These are phyloP conservation scores for Acanthamoeba castellanii DNA, from an alignment of 208 protist species.

Conservation along the genomic window DNA sequence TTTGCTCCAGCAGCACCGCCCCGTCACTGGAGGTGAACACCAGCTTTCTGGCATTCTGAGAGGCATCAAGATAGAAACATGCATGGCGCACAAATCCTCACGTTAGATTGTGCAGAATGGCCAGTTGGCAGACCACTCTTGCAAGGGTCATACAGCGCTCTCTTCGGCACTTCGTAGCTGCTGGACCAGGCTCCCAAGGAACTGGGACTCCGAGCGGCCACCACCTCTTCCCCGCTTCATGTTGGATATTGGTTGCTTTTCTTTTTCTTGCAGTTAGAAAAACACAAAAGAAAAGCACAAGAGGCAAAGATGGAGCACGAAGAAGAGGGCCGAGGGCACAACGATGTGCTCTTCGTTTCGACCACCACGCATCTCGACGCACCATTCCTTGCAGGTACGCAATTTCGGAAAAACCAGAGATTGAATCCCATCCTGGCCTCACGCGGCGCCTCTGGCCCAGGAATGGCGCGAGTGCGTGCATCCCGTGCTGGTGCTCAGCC, in stretches of 20 bases:
- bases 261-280: not conserved
- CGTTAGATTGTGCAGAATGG: not conserved
- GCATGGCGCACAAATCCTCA: no score
- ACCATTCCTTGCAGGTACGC: not conserved
- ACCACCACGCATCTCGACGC: not conserved
- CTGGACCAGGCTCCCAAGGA: not conserved
- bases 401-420: not conserved
- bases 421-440: not conserved
- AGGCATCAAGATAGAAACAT: no score
- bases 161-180: not conserved
- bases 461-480: not conserved
- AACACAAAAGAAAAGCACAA: not conserved
- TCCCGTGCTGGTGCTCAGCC: not conserved
- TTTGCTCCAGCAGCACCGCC: not conserved
- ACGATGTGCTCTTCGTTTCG: not conserved
- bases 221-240: not conserved
- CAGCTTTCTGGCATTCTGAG: not conserved
- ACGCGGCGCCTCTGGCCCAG: not conserved
- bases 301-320: not conserved
- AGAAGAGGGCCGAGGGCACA: not conserved
- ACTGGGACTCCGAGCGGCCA: not conserved
- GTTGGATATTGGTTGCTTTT: no score
- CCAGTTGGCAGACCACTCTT: no score
- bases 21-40: not conserved
- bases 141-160: not conserved